phyloP scores from a whole-genome alignment of 2,329 filamentous ascomycete species.

The Gnomoniopsis smithogilvyi region DNA sequence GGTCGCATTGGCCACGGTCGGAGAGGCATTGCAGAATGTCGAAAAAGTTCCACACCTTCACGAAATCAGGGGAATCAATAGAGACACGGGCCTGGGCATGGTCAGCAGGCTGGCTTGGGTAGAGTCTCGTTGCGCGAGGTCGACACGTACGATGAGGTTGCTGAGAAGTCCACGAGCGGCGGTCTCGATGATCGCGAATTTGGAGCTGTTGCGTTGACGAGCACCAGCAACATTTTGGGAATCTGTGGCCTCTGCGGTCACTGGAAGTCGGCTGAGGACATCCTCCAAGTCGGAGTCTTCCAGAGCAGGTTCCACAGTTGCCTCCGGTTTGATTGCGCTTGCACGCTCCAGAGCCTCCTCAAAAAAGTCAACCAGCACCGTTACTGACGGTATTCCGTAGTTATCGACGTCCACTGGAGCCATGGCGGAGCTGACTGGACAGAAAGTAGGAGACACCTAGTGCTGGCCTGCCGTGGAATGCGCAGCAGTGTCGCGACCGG shows the following conservation, averaged over 20 bases:
- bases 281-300: conserved; percentile 63
- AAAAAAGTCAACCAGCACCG: conserved; percentile 51
- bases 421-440: conserved; percentile 37
- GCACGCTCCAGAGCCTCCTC: conserved; percentile 57
- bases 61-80: conserved; percentile 76
- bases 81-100: conserved; percentile 61
- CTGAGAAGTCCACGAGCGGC: conserved; percentile 81
- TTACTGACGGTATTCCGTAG: conserved; percentile 51
- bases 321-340: conserved; percentile 53
- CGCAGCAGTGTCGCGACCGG: conserved; percentile 9
- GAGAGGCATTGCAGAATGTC: conserved; percentile 88
- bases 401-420: conserved; percentile 42
- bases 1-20: conserved; percentile 74
- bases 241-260: conserved; percentile 29
- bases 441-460: background rate
- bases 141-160: conserved; percentile 64
- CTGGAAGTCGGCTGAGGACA: conserved; percentile 36
- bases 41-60: conserved; percentile 87
- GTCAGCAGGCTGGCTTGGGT: conserved; percentile 29
- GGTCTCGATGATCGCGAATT: conserved; percentile 75
- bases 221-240: conserved; percentile 26
- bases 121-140: conserved; percentile 1
- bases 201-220: conserved; percentile 38
- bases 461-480: background rate
- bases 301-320: conserved; percentile 70